These are phyloP conservation scores for Ophioceras dolichostomum DNA, from an alignment of 2,329 filamentous ascomycete genomes.

Conservation along the genomic window DNA sequence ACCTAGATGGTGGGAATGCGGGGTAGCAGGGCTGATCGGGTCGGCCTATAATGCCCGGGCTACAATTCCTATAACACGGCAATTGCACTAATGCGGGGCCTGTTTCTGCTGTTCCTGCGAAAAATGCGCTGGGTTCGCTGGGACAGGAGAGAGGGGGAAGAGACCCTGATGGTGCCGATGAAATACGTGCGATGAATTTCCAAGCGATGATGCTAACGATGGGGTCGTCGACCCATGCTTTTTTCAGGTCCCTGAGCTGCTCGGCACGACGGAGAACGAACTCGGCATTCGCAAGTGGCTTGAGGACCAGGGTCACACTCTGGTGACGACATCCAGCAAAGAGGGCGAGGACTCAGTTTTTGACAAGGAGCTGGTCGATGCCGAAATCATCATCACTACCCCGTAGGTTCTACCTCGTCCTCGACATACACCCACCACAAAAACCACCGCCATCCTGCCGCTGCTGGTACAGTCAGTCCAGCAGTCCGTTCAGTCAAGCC, in stretches of 20 bases:
- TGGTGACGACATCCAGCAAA: conserved; percentile 96
- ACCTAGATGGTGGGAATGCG: conserved; percentile 1
- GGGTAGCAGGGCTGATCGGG: conserved; percentile 2
- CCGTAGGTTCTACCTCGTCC: conserved; percentile 53
- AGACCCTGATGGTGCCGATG: too few species aligned
- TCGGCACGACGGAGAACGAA: conserved; percentile 97
- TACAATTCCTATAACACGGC: not conserved
- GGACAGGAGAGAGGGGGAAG: too few species aligned
- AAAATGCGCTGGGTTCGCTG: too few species aligned
- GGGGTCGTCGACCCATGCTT: too few species aligned
- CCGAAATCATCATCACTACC: conserved; percentile 98
- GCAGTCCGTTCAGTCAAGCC: not conserved
- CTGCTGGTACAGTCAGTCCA: too few species aligned
- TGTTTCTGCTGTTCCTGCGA: too few species aligned
- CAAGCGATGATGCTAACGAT: too few species aligned
- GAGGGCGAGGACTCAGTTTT: conserved; percentile 88
- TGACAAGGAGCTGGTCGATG: conserved; percentile 90
- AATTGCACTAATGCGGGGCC: not conserved
- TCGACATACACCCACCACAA: conserved; percentile 9
- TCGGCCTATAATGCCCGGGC: not conserved
- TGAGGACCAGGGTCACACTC: conserved; percentile 90
- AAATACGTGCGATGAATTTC: too few species aligned
- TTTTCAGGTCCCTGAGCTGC: conserved; percentile 63
- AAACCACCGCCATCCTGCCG: not conserved
- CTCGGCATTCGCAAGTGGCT: conserved; percentile 96